Evolutionary conservation across 768 basidiomycete species (phyloP).

Genomic region (Leccinellum luteum): DNA sequence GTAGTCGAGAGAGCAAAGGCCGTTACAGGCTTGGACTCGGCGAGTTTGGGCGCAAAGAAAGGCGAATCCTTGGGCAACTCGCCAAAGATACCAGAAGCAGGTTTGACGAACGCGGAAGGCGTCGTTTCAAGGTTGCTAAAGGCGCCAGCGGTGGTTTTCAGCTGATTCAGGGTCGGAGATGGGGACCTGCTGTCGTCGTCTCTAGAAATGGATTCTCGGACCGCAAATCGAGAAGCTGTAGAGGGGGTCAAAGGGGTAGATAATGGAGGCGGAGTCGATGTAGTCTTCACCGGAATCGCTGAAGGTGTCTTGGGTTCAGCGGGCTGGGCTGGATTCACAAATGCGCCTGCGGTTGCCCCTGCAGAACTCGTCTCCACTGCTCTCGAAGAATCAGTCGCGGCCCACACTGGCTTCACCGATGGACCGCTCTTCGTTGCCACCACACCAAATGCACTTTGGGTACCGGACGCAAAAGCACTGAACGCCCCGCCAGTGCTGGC

Average conservation of each 20-base stretch:
- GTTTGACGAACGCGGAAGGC: conserved; percentile 36
- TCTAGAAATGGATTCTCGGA: conserved; percentile 12
- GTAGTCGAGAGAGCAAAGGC: conserved; percentile 34
- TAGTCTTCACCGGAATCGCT: conserved; percentile 4
- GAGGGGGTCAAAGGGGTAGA: not conserved
- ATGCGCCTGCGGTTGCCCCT: not conserved
- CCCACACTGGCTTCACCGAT: conserved; percentile 26
- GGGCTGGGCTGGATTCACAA: conserved; percentile 11
- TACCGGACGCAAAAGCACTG: conserved; percentile 31
- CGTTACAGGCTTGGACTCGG: conserved; percentile 35
- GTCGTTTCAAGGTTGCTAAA: conserved; percentile 40
- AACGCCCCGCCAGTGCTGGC: conserved; percentile 32
- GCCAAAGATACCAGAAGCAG: conserved; percentile 35
- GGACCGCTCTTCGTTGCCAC: conserved; percentile 15
- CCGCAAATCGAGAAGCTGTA: not conserved
- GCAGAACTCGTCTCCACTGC: conserved; percentile 5
- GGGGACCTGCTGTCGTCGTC: conserved; percentile 29
- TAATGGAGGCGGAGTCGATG: conserved; percentile 4
- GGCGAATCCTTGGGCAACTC: conserved; percentile 45
- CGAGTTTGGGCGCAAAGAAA: conserved; percentile 44
- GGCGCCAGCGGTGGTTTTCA: conserved; percentile 28
- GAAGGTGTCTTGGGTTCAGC: conserved; percentile 11
- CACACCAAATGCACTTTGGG: conserved; percentile 30
- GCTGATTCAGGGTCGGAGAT: conserved; percentile 16
- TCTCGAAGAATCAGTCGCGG: conserved; percentile 7